These are phyloP conservation scores for Sergeia podlipaevii DNA, from an alignment of 208 protist species.

Conservation along the genomic window DNA sequence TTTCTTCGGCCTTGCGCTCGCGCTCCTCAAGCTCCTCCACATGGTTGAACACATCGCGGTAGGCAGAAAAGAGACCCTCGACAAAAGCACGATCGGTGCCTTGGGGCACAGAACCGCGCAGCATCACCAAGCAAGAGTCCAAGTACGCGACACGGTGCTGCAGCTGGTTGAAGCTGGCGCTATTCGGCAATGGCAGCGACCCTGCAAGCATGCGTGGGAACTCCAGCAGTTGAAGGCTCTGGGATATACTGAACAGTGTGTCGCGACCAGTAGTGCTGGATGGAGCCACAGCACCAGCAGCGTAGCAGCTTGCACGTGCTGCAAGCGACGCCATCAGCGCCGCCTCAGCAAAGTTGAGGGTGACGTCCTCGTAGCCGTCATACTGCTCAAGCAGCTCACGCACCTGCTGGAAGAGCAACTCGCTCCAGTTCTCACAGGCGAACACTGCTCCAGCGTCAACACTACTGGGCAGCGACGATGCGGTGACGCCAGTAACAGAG, in stretches of 20 bases:
- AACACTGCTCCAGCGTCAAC: neutral
- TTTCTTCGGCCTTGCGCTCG: slow-evolving; percentile 66
- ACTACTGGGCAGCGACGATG: no score
- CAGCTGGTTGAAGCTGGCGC: slow-evolving; percentile 21
- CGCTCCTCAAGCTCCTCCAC: slow-evolving; percentile 80
- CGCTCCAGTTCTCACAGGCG: slow-evolving; percentile 43
- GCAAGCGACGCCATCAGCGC: slow-evolving; percentile 69
- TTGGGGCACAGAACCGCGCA: slow-evolving; percentile 45
- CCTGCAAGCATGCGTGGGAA: slow-evolving; percentile 36
- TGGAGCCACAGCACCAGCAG: slow-evolving; percentile 7
- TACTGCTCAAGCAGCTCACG: slow-evolving; percentile 57
- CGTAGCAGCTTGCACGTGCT: slow-evolving; percentile 37
- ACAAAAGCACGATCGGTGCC: slow-evolving; percentile 48
- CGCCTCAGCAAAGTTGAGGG: slow-evolving; percentile 73
- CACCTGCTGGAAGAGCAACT: slow-evolving; percentile 72
- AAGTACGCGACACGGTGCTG: slow-evolving; percentile 67
- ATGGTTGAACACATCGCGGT: slow-evolving; percentile 55
- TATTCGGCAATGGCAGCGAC: slow-evolving; percentile 28
- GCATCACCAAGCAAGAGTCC: slow-evolving; percentile 64
- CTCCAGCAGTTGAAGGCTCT: slow-evolving; percentile 59
- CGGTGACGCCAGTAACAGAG: no score
- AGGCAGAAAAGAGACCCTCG: slow-evolving; percentile 54
- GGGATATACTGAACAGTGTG: slow-evolving; percentile 34
- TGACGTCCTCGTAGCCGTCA: slow-evolving; percentile 88
- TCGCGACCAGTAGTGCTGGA: neutral